A percentile compares a stretch with the other conserved stretches of the same genome.
These are phyloP conservation scores for Paspalum notatum DNA, from an alignment of 176 grass and related monocot species.

Conservation along the genomic window DNA sequence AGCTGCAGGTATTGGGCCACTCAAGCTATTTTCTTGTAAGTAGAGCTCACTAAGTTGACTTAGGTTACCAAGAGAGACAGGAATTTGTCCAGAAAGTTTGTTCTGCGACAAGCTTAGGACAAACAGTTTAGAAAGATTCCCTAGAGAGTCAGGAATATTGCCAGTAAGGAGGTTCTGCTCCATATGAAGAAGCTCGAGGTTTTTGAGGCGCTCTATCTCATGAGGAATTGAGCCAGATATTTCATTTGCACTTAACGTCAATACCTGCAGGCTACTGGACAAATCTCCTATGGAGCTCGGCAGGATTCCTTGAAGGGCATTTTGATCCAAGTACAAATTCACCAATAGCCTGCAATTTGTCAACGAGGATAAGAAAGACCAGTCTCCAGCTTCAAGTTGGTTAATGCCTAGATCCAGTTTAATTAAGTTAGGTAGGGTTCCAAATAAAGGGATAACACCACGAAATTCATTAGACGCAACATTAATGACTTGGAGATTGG, in stretches of 20 bases:
- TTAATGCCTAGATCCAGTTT: slow-evolving; percentile 24
- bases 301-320: slow-evolving; percentile 19
- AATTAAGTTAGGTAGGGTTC: neutral
- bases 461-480: slow-evolving; percentile 9
- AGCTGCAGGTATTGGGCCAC: slow-evolving; percentile 15
- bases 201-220: slow-evolving; percentile 33
- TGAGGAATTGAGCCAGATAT: slow-evolving; percentile 44
- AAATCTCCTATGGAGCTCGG: slow-evolving; percentile 33
- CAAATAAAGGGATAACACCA: slow-evolving; percentile 33
- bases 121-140: slow-evolving; percentile 18
- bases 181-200: neutral
- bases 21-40: slow-evolving; percentile 33
- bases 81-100: slow-evolving; percentile 43
- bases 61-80: slow-evolving; percentile 44
- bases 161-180: slow-evolving; percentile 27
- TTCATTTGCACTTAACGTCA: slow-evolving; percentile 25
- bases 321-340: neutral
- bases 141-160: slow-evolving; percentile 22
- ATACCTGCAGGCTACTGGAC: neutral
- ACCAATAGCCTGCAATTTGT: slow-evolving; percentile 34
- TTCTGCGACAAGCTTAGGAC: slow-evolving; percentile 8
- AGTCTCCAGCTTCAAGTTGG: slow-evolving; percentile 44
- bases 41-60: slow-evolving; percentile 21
- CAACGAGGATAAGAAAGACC: slow-evolving; percentile 38
- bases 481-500: slow-evolving; percentile 4